A percentile compares a stretch with the other conserved stretches of the same genome.
These are phyloP conservation scores for Phlegmacium glaucopus DNA, from an alignment of 768 basidiomycete genomes.

Conservation along the genomic window DNA sequence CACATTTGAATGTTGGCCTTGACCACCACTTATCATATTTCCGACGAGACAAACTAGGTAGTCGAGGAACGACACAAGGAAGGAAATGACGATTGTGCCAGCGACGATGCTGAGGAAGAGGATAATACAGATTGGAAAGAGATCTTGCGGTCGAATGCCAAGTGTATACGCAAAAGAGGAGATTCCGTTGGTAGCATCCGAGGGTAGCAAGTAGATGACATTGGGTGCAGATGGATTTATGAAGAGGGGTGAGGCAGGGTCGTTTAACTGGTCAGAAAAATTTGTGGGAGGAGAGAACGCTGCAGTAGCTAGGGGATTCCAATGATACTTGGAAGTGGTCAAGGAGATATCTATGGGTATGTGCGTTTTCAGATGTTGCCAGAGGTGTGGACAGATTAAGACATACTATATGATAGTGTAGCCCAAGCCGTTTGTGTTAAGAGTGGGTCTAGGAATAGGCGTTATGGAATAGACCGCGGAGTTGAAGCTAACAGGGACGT, in stretches of 20 bases:
- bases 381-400: constrained; percentile 3
- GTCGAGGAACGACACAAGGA: constrained; percentile 73
- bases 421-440: constrained; percentile 89
- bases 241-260: constrained; percentile 73
- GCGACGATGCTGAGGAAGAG: constrained; percentile 81
- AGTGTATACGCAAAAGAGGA: constrained; percentile 80
- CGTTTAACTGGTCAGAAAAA: constrained; percentile 71
- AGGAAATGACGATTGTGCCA: constrained; percentile 64
- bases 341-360: constrained; percentile 66
- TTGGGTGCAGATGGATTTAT: constrained; percentile 69
- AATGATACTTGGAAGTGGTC: constrained; percentile 50
- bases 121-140: constrained; percentile 78
- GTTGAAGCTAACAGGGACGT: constrained; percentile 26
- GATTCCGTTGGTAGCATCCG: constrained; percentile 63
- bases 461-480: constrained; percentile 6
- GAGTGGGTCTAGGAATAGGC: constrained; percentile 68
- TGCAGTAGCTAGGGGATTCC: constrained; percentile 61
- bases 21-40: constrained; percentile 14
- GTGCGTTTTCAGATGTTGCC: background rate
- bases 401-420: constrained; percentile 67
- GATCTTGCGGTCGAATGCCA: constrained; percentile 77
- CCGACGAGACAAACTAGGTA: constrained; percentile 39
- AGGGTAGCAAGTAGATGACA: constrained; percentile 66
- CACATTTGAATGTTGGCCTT: constrained; percentile 13
- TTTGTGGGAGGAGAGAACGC: constrained; percentile 62